Conservation (phyloP, 169 alveolate genomes). For the Nephromyces sp. region DNA sequence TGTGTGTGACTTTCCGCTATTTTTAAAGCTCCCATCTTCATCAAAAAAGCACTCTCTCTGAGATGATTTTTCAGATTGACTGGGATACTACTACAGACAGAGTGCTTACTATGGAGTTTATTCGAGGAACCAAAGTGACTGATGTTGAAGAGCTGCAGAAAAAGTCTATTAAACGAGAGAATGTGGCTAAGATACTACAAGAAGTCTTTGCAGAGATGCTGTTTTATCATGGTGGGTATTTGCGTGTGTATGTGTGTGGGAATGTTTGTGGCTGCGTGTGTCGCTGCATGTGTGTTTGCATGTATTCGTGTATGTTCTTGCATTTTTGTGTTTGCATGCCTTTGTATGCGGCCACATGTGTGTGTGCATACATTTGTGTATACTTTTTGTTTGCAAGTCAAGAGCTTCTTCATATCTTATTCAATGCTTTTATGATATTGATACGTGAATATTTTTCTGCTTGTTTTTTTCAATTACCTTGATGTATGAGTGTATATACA, state of each 20-base stretch:
- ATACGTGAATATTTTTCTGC: too few species aligned
- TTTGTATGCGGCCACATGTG: too few species aligned
- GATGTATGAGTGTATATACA: too few species aligned
- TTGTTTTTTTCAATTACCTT: too few species aligned
- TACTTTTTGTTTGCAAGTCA: too few species aligned
- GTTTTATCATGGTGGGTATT: conserved; percentile 36
- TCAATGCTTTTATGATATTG: too few species aligned
- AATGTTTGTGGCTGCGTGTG: background rate
- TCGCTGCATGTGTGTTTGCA: background rate
- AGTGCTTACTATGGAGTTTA: conserved; percentile 56
- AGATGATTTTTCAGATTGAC: conserved; percentile 22
- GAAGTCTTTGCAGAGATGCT: conserved; percentile 58
- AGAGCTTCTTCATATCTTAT: too few species aligned
- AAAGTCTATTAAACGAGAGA: conserved; percentile 27
- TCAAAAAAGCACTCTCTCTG: too few species aligned
- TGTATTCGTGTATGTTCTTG: background rate
- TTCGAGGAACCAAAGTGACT: conserved; percentile 50
- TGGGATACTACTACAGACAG: conserved; percentile 32
- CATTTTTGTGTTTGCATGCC: too few species aligned
- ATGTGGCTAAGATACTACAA: conserved; percentile 34
- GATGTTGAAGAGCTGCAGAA: conserved; percentile 34
- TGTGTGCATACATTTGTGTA: too few species aligned
- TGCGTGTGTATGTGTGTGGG: conserved; percentile 1
- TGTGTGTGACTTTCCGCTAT: too few species aligned
- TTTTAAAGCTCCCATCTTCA: too few species aligned